Evolutionary conservation across 768 basidiomycete species (phyloP).

Genomic region (Aureoboletus auriporus): DNA sequence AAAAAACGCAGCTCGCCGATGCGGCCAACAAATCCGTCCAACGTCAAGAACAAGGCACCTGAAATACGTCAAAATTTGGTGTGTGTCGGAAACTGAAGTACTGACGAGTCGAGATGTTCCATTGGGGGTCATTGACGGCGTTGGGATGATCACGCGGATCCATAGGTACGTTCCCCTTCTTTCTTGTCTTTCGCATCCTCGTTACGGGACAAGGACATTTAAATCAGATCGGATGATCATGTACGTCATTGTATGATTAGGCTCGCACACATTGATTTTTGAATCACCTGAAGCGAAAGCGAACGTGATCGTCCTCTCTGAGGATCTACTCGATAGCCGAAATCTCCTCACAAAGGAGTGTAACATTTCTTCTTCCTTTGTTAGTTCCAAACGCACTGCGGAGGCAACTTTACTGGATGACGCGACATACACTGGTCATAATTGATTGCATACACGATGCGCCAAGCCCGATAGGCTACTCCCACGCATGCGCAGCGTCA

Average conservation of each 20-base stretch:
- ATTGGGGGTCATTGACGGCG: constrained; percentile 62
- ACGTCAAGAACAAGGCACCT: no score
- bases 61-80: constrained; percentile 83
- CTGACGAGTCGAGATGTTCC: constrained; percentile 77
- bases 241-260: constrained; percentile 49
- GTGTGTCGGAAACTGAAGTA: constrained; percentile 94
- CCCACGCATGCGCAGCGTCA: constrained; percentile 75
- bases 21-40: no score
- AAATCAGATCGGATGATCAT: no score
- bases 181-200: not conserved
- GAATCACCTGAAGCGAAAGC: constrained; percentile 68
- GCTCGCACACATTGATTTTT: constrained; percentile 97
- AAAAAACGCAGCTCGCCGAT: no score
- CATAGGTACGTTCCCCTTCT: constrained; percentile 58
- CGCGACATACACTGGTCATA: constrained; percentile 37
- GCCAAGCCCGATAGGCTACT: constrained; percentile 75
- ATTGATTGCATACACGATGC: constrained; percentile 33
- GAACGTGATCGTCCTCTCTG: constrained; percentile 75
- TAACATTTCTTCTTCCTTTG: constrained; percentile 27
- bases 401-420: constrained; percentile 68
- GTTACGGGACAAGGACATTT: not conserved
- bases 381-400: constrained; percentile 21
- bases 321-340: constrained; percentile 78
- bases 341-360: constrained; percentile 93
- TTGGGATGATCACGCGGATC: constrained; percentile 73